These are phyloP conservation scores for Pyrenochaeta sp. DNA, from an alignment of 2,329 filamentous ascomycete genomes.

Conservation along the genomic window DNA sequence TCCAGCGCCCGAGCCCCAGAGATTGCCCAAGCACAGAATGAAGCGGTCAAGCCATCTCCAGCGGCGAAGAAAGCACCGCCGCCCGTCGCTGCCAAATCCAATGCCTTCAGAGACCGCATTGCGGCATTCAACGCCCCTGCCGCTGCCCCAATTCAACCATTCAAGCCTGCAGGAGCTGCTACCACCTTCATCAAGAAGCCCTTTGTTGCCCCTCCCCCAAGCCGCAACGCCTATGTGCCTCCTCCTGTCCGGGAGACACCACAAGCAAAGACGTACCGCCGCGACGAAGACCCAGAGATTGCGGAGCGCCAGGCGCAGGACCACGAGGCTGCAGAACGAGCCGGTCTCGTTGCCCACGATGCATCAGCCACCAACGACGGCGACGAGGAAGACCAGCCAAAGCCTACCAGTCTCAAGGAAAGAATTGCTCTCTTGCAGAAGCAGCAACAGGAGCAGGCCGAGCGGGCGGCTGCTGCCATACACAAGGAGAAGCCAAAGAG, in stretches of 20 bases:
- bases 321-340: slow-evolving; percentile 71
- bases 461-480: slow-evolving; percentile 80
- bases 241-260: slow-evolving; percentile 76
- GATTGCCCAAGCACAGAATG: slow-evolving; percentile 33
- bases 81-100: slow-evolving; percentile 77
- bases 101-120: slow-evolving; percentile 93
- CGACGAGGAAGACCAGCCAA: slow-evolving; percentile 80
- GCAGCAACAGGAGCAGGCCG: slow-evolving; percentile 89
- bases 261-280: slow-evolving; percentile 78
- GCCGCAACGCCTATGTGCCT: slow-evolving; percentile 88
- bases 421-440: slow-evolving; percentile 92
- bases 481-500: slow-evolving; percentile 88
- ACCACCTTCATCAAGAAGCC: slow-evolving; percentile 91
- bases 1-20: slow-evolving; percentile 31
- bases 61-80: slow-evolving; percentile 69
- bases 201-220: slow-evolving; percentile 93
- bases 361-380: slow-evolving; percentile 57
- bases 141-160: slow-evolving; percentile 86
- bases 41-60: slow-evolving; percentile 51
- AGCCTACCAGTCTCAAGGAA: slow-evolving; percentile 94
- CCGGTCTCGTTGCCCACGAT: slow-evolving; percentile 63
- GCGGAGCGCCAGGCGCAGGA: slow-evolving; percentile 71
- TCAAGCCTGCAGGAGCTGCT: slow-evolving; percentile 75
- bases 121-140: slow-evolving; percentile 94
- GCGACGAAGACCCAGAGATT: slow-evolving; percentile 82